Base-by-base conservation (phyloP, 495 filamentous ascomycete species). In the Ascodesmis nigricans region DNA sequence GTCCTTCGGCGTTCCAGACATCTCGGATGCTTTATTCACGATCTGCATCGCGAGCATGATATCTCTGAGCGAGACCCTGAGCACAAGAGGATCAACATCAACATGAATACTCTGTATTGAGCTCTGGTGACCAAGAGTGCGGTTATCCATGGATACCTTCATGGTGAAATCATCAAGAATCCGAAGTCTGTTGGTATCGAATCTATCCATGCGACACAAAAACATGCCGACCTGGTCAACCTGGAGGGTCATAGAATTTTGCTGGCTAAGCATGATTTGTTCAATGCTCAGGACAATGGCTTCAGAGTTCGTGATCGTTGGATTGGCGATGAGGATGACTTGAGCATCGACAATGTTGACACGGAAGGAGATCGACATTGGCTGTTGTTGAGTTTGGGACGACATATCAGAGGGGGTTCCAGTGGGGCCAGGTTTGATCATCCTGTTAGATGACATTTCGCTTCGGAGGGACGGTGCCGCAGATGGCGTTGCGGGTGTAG, bases 151-250 rank as follows among this genome's bases (percentile, higher is more conserved):
- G 2, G 82, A 83, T 43, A 91, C 62, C 40, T 82, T 75, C 20
- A 95, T 51, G 5, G 81, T 91, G 54, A 95, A 95, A 49, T 95
- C 80, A 49, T 97, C 87, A 15, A 97, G 64, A 43, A 97, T 91
- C 15, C 90, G 72, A 25, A 93, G 66, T 22, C 78, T 65, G 33
- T 69, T 75, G 11, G 72, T 78, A 36, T 91, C 83, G 42, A 91
- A 91, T 41, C 76, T 75, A 50, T 97, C 87, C 90, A 97, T 95
- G 18, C 87, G 78, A 51, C 87, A 97, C 22, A 97, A 60, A 55
- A 93, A 97, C 83, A 97, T 95, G 36, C 87, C 90, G 29, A 93
- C 71, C 47, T 92, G 70, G 22, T 76, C 76, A 5, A 95, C 66
- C 47, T 95, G 90, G 37, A 97, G 61, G 6, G 90, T 92, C 31